Conservation (phyloP, 257 asterid genomes). For the Fraxinus anomala region DNA sequence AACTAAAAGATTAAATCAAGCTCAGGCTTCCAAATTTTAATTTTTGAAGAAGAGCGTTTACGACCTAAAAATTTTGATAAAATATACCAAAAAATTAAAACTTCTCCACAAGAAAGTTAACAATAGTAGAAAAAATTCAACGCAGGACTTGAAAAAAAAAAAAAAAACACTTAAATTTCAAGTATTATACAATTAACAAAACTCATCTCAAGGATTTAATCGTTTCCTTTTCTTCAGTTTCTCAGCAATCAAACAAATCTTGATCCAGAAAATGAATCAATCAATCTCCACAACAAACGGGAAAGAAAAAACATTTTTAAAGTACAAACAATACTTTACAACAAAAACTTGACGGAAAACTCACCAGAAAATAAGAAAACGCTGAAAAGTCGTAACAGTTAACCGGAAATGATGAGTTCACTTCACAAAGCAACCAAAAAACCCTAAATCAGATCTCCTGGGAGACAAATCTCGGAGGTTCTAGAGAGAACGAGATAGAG, state of each 20-base stretch:
- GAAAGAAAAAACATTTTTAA: slow-evolving; percentile 22
- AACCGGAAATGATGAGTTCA: slow-evolving; percentile 25
- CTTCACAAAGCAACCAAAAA: slow-evolving; percentile 22
- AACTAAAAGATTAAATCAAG: neutral
- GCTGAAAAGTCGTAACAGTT: slow-evolving; percentile 17
- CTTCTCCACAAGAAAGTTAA: neutral
- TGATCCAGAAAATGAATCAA: slow-evolving; percentile 18
- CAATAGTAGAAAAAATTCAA: slow-evolving; percentile 2
- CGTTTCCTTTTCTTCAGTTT: slow-evolving; percentile 8
- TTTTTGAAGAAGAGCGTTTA: neutral
- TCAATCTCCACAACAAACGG: slow-evolving; percentile 12
- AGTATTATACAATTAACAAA: neutral
- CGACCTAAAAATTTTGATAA: neutral
- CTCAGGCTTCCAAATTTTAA: neutral
- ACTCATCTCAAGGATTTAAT: neutral
- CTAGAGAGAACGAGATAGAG: slow-evolving; percentile 44
- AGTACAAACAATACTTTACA: slow-evolving; percentile 1
- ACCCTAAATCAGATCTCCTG: slow-evolving; percentile 39
- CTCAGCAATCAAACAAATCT: slow-evolving; percentile 2
- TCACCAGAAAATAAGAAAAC: slow-evolving; percentile 42
- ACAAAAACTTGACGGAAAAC: slow-evolving; percentile 37
- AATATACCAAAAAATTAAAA: neutral
- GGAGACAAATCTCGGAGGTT: slow-evolving; percentile 54
- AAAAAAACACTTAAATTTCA: neutral
- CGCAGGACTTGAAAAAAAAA: no score